Percentiles rank a stretch among this genome's conserved stretches.
Conservation (phyloP, 2,329 filamentous ascomycete species). For the Pochonia chlamydosporia region DNA sequence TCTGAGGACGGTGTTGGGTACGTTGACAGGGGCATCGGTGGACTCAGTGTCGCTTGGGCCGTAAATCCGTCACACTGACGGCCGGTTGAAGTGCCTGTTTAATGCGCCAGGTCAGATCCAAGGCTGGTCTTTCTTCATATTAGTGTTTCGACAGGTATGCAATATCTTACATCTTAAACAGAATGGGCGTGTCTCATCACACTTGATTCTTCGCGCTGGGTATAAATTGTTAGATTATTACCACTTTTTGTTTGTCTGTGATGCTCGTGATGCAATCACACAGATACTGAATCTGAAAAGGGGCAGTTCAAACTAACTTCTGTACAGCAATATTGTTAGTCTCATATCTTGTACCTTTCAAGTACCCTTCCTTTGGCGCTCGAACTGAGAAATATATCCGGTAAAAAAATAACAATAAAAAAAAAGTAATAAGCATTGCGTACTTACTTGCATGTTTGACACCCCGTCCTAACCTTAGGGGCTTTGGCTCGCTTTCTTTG, state of each 20-base stretch:
- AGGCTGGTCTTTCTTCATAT: neutral
- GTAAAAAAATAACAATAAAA: too few relatives aligned
- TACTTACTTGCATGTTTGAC: constrained; percentile 6
- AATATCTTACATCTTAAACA: neutral
- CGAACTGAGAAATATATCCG: too few relatives aligned
- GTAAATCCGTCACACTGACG: neutral
- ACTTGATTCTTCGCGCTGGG: neutral
- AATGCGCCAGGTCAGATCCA: neutral
- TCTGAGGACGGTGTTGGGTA: neutral
- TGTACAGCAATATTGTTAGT: neutral
- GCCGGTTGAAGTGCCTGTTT: neutral
- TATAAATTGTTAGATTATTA: neutral
- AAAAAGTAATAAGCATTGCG: too few relatives aligned
- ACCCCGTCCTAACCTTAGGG: constrained; percentile 3
- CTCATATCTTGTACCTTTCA: too few relatives aligned
- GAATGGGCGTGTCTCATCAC: neutral
- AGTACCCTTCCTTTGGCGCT: too few relatives aligned
- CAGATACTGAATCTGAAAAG: too few relatives aligned
- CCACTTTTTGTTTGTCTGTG: too few relatives aligned
- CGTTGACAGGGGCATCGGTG: neutral
- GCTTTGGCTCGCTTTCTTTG: constrained; percentile 4
- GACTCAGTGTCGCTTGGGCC: neutral
- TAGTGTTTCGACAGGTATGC: too few relatives aligned
- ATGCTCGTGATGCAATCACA: too few relatives aligned
- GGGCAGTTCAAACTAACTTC: neutral